Percentiles rank a stretch among this genome's conserved stretches.
phyloP scores from a whole-genome alignment of 208 protist genomes.

The Trypanosoma cruzi region DNA sequence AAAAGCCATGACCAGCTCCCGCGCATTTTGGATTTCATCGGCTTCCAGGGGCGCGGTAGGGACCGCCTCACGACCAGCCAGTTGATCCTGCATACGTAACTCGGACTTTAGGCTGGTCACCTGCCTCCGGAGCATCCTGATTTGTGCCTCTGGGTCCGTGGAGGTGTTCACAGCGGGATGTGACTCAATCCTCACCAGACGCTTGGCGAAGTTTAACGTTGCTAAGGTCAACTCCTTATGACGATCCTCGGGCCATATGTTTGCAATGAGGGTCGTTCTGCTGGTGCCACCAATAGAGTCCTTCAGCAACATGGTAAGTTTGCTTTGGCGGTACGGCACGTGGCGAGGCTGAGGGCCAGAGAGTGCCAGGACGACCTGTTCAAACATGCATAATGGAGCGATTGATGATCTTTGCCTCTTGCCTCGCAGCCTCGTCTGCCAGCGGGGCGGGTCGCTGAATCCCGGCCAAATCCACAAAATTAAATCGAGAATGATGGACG shows the following conservation, averaged over 20 bases:
- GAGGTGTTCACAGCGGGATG: constrained; percentile 57
- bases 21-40: constrained; percentile 66
- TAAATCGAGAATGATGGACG: constrained; percentile 59
- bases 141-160: constrained; percentile 64
- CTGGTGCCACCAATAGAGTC: constrained; percentile 72
- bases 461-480: constrained; percentile 94
- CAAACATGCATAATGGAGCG: constrained; percentile 88
- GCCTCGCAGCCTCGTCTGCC: constrained; percentile 21
- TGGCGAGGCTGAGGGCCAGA: constrained; percentile 30
- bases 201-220: constrained; percentile 90
- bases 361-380: constrained; percentile 91
- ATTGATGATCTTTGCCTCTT: constrained; percentile 54
- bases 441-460: constrained; percentile 57
- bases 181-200: constrained; percentile 87
- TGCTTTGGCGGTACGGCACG: constrained; percentile 75
- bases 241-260: constrained; percentile 64
- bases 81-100: constrained; percentile 91
- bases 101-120: constrained; percentile 86
- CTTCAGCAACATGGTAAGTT: constrained; percentile 81
- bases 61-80: constrained; percentile 37
- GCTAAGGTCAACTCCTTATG: constrained; percentile 75
- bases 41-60: constrained; percentile 40
- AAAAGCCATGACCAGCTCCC: constrained; percentile 63
- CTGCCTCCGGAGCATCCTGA: constrained; percentile 81
- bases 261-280: constrained; percentile 88